Evolutionary conservation across 192 early-diverging fungal genomes (phyloP).

Genomic region (Linnemannia zychae): DNA sequence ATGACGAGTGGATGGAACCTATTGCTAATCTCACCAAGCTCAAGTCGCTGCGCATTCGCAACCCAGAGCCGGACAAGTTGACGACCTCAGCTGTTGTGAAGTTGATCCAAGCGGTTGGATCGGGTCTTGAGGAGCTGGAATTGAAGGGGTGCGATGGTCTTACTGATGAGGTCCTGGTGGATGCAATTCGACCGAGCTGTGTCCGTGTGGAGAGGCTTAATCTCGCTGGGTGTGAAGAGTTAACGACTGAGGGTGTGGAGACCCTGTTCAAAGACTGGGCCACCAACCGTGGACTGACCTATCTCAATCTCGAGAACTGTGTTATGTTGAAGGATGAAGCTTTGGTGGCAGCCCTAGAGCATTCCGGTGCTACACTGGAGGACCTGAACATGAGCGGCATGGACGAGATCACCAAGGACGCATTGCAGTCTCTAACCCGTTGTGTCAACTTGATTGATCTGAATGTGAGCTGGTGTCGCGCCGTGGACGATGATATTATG

Average conservation of each 20-base stretch:
- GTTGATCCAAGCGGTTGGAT: conserved; percentile 63
- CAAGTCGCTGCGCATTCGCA: conserved; percentile 53
- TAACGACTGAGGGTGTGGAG: conserved; percentile 71
- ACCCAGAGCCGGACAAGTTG: conserved; percentile 57
- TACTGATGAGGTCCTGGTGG: conserved; percentile 66
- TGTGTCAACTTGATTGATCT: conserved; percentile 68
- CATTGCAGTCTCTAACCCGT: conserved; percentile 47
- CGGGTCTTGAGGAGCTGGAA: conserved; percentile 58
- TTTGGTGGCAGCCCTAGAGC: conserved; percentile 67
- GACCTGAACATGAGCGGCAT: conserved; percentile 78
- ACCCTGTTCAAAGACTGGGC: conserved; percentile 61
- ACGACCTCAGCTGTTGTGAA: conserved; percentile 60
- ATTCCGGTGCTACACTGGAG: conserved; percentile 69
- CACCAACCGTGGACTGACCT: conserved; percentile 56
- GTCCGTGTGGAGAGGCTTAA: conserved; percentile 70
- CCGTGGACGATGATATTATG: conserved; percentile 79
- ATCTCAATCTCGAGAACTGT: conserved; percentile 75
- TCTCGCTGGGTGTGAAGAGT: conserved; percentile 69
- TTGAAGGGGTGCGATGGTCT: conserved; percentile 66
- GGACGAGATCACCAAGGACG: conserved; percentile 71
- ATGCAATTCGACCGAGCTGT: conserved; percentile 72
- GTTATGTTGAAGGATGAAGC: conserved; percentile 73
- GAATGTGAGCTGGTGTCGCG: conserved; percentile 84
- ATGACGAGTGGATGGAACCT: conserved; percentile 61
- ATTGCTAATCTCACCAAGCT: conserved; percentile 59